Base-by-base conservation (phyloP, 331 rosid genomes). In the Telfairia occidentalis region DNA sequence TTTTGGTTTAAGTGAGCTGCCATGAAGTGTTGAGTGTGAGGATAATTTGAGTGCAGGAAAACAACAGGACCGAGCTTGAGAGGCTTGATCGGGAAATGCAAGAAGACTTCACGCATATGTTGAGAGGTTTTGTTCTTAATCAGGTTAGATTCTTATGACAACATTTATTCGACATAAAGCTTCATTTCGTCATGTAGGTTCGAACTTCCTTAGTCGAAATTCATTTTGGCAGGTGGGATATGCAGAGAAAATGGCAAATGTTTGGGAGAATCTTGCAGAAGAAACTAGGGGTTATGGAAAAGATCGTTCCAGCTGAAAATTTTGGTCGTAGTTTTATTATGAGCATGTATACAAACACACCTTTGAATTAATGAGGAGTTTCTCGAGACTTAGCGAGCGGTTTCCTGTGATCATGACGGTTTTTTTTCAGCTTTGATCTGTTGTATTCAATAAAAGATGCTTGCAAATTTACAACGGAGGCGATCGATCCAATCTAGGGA, bases 201-300 rank as follows among this genome's bases (percentile, higher is more conserved):
- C 11, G 11, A 12, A 40, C 11, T 66, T 38, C 35, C 73, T 11
- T 40, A 23, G 45, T 45, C 26, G 30, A 45, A 69, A 34, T 70
- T 70, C 59, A 48, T 71, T 28, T 29, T 71, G 78, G 42, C 89
- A 91, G 98, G 92, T 86, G 24, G 96, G 95, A 38, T 89, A 94
- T 84, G 97, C 98, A 4, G 96, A 94, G 84, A 94, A 94, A 86
- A 91, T 86, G 90, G 97, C 90, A 65, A 82, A 76, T 78, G 92
- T 85, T 46, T 94, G 98, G 98, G 90, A 88, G 78, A 88, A 82
- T 83, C 96, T 95, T 64, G 90, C 95, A 2, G 92, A 91, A 73
- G 97, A 95, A 82, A 92, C 96, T 1, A 38, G 81, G 43, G 77
- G 79, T 37, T 88, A 94, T 74, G 73, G 71, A 3, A 85, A 79